Percentiles rank a stretch among this genome's conserved stretches.
Evolutionary conservation across 2,329 filamentous ascomycete genomes (phyloP).

Genomic region (Thielaviopsis euricoi): DNA sequence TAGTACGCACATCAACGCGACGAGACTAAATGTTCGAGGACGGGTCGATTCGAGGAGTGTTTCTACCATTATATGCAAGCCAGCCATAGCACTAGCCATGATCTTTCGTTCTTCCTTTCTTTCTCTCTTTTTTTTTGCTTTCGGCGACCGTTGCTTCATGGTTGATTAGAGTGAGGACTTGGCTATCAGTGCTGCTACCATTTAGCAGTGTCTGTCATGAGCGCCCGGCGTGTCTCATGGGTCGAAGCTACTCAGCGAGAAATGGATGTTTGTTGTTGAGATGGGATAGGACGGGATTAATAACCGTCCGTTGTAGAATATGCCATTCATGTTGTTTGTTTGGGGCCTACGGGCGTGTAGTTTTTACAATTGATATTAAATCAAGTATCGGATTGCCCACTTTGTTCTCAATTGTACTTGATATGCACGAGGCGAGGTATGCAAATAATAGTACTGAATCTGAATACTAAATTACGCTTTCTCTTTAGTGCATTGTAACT

Average conservation of each 20-base stretch:
- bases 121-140: not conserved
- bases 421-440: not conserved
- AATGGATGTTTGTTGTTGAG: not conserved
- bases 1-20: not conserved
- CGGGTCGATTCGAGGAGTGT: not conserved
- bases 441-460: not conserved
- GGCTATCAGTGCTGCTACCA: not conserved
- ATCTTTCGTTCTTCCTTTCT: too few species aligned
- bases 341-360: not conserved
- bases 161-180: not conserved
- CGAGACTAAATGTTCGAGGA: not conserved
- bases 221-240: constrained; percentile 2
- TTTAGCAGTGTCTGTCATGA: not conserved
- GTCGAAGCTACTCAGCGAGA: not conserved
- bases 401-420: too few species aligned
- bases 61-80: not conserved
- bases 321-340: not conserved
- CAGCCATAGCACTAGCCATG: not conserved
- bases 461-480: too few species aligned
- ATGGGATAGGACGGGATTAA: not conserved
- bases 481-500: too few species aligned
- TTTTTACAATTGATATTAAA: not conserved
- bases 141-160: not conserved
- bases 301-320: not conserved
- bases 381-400: not conserved